A percentile compares a stretch with the other conserved stretches of the same genome.
Conservation (phyloP, 1,284 basidiomycete species). For the Hymenochaete sp. region DNA sequence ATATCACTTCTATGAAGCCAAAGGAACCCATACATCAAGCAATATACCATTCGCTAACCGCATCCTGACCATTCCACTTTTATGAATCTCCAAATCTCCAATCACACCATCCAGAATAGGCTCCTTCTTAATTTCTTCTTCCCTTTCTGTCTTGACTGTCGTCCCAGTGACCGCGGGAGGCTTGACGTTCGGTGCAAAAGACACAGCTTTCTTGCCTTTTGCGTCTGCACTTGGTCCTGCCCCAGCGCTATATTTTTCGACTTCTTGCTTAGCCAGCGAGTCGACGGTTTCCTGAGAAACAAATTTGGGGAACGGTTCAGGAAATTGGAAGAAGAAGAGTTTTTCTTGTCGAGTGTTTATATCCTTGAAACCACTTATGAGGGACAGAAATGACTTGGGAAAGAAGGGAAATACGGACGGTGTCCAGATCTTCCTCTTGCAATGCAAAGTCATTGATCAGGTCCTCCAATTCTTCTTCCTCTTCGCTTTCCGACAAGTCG, state of each 20-base stretch:
- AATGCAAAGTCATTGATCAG: constrained; percentile 74
- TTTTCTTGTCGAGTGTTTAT: constrained; percentile 47
- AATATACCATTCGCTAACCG: constrained; percentile 71
- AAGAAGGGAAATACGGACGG: constrained; percentile 27
- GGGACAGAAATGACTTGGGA: constrained; percentile 5
- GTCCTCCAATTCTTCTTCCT: constrained; percentile 79
- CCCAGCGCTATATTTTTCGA: constrained; percentile 23
- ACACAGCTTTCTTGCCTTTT: constrained; percentile 35
- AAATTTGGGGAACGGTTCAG: constrained; percentile 80
- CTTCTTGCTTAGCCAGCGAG: constrained; percentile 22
- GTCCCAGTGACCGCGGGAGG: constrained; percentile 26
- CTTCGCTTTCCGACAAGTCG: constrained; percentile 77
- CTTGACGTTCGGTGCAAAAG: constrained; percentile 56
- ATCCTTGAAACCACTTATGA: constrained; percentile 30
- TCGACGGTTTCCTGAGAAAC: constrained; percentile 20
- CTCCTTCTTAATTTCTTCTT: constrained; percentile 23
- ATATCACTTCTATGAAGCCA: constrained; percentile 8
- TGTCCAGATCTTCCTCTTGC: constrained; percentile 29
- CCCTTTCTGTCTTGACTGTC: constrained; percentile 24
- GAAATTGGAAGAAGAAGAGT: constrained; percentile 91
- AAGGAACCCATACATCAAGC: constrained; percentile 57
- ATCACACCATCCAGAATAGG: constrained; percentile 65
- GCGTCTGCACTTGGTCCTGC: constrained; percentile 29
- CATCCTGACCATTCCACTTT: constrained; percentile 82
- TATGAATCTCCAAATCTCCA: constrained; percentile 76